Base-by-base conservation (phyloP, 2,329 filamentous ascomycete genomes). In the Xylaria hypoxylon region DNA sequence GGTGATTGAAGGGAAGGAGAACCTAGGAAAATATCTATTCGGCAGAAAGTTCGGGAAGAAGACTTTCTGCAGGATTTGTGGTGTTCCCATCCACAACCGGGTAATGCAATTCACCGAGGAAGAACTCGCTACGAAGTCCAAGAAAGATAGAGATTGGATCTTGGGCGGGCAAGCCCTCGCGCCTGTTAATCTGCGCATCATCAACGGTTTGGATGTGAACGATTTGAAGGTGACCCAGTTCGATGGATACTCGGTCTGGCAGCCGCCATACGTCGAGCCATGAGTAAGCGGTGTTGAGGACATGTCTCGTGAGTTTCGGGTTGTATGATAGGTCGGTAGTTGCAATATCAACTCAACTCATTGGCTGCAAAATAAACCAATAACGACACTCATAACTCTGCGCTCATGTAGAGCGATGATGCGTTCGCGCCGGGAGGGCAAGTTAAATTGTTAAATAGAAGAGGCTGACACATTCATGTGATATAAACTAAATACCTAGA, bases 1-100 rank as follows among this genome's bases (percentile, higher is more conserved):
- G 15, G 35, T 55, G 35, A 55, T 55, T 5, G 52, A 55, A 13
- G 52, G 52, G 13, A 42, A n/a, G 26, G 52, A 55, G 15, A 40
- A 44, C 2, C 52, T 55, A 2, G 35, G 22, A 7, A 42, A 28
- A 24, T 55, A 55, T 13, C 10, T 15, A 2, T 55, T 55, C 15
- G 52, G 52, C 7, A 24, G 15, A 6, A 55, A 55, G 24, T 17
- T 13, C 19, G 8, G 13, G 24, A 24, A 17, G 8, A 55, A 55
- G 11, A 42, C 52, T 6, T 55, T 55, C 35, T 55, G 52, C 15
- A 42, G n/a, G 13, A 55, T 55, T 22, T 55, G 52, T 8, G 33
- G 35, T 19, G 35, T 55, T 5, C 52, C 52, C 13, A 40, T 55
- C 15, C 52, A 55, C 22, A 55, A 42, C 6, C 35, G 28, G 52